Base-by-base conservation (phyloP, 345 rosid genomes). In the Bretschneidera sinensis region DNA sequence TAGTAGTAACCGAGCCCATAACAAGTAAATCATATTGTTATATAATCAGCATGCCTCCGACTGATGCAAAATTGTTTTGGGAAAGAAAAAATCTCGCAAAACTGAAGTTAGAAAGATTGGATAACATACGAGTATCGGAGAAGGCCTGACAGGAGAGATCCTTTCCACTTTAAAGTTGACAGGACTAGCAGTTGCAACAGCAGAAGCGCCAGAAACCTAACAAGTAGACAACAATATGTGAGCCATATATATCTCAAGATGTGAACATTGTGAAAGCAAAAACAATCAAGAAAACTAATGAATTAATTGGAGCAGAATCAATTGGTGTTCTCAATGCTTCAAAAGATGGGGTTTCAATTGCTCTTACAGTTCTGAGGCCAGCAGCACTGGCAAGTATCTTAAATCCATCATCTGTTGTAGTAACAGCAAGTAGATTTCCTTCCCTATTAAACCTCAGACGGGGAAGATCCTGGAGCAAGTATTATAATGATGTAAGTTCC, bases 361-460 rank as follows among this genome's bases (percentile, higher is more conserved):
- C 71, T 79, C 89, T 76, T 66, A 92, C 52, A 61, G 81, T 78
- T 74, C 81, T 81, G 52, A 73, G 80, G 35, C 98, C 98, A 43
- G 67, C 77, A 50, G 86, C 35, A 68, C 84, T 92, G 51, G 89
- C 89, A 57, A 92, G 88, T 72, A 92, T 89, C 82, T 92, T 92
- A 68, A 92, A 85, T 59, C 98, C 98, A 67, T 81, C 78, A 77
- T 92, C 95, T 45, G 85, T 88, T 1, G 91, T 92, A 33, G 83
- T 79, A 65, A 89, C 98, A 52, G 92, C 96, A 28, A 92, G 91
- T 68, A 92, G 87, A 77, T 79, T 85, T 57, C 97, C 98, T 59
- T 92, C 95, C 79, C 78, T 89, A 63, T 81, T 92, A 73, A 92
- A 89, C 67, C 83, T 85, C 81, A 92, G 67, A 59, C 84, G 79